Conservation (phyloP, 2,329 filamentous ascomycete genomes). For the Aspergillus tamarii region DNA sequence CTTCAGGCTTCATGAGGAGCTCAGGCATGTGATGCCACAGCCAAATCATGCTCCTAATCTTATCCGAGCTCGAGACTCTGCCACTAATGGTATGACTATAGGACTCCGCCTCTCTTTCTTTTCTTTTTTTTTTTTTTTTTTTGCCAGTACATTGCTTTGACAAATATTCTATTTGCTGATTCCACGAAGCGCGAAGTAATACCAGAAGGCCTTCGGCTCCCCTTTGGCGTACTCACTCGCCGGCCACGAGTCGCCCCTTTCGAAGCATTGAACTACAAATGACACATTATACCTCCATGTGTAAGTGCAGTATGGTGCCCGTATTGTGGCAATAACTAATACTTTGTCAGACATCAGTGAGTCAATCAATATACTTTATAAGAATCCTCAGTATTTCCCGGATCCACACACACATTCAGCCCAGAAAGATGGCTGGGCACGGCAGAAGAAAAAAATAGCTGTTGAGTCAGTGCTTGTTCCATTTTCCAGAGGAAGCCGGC, state of each 20-base stretch:
- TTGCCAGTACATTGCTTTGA: not conserved
- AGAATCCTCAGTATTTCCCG: not conserved
- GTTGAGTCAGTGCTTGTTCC: not conserved
- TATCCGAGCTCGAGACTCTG: not conserved
- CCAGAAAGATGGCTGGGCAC: not conserved
- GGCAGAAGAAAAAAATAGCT: not conserved
- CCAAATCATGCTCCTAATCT: not conserved
- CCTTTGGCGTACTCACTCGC: constrained; percentile 1
- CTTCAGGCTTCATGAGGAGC: constrained; percentile 1
- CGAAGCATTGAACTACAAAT: not conserved
- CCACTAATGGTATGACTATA: not conserved
- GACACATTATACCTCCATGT: not conserved
- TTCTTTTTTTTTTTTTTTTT: not conserved
- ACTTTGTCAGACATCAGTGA: not conserved
- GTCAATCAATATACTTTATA: not conserved
- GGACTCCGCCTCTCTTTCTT: not conserved
- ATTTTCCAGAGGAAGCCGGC: not conserved
- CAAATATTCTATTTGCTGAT: not conserved
- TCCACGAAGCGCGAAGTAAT: constrained; percentile 3
- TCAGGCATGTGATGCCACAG: not conserved
- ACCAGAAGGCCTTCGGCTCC: constrained; percentile 5
- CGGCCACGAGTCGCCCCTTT: constrained; percentile 3
- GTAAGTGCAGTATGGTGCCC: not conserved
- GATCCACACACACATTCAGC: not conserved
- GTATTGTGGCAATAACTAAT: not conserved